Base-by-base conservation (phyloP, 257 asterid species). In the Cruciata laevipes region DNA sequence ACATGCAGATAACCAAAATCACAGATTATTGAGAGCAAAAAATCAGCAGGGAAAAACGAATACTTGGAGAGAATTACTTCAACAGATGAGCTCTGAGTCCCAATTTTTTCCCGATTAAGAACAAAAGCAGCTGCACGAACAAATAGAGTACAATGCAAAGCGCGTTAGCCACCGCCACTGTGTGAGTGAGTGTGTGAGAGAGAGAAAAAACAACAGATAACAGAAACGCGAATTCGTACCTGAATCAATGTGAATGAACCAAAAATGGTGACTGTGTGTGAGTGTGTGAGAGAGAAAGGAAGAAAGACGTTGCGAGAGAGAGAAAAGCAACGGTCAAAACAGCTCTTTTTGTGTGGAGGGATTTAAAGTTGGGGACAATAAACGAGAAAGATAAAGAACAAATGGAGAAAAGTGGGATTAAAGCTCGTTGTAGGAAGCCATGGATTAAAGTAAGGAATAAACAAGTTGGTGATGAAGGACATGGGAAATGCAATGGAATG, bases 291-390 rank as follows among this genome's bases (percentile, higher is more conserved):
- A 32, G 73, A 69, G 49, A 51, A 55, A 31, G 69, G 38, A 73
- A 71, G 79, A 67, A 77, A 68, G 69, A 78, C 76, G 76, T 71
- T 71, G 65, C 51, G 20, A 59, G 60, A 73, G 69, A 78, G 79
- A 65, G 75, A 74, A 77, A 78, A 74, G 77, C 83, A 81, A 81
- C 85, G 85, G 85, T 81, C 85, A 81, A 72, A 72, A 78, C 35
- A 70, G 24, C 20, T 21, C 44, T 14, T 53, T 53, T 27, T 53
- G 18, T 16, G 65, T 60, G 65, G 20, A 25, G 67, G 71, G 44
- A 21, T 75, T 74, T 77, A 74, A 81, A 77, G 82, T n/a, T 35
- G 24, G 67, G 0, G 14, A 20, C 27, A 55, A 55, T n/a, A 53
- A 12, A 52, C 53, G 14, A 76, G 57, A 67, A 30, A 23, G 58